Evolutionary conservation across 2,329 filamentous ascomycete species (phyloP).

Genomic region (Remersonia thermophila): DNA sequence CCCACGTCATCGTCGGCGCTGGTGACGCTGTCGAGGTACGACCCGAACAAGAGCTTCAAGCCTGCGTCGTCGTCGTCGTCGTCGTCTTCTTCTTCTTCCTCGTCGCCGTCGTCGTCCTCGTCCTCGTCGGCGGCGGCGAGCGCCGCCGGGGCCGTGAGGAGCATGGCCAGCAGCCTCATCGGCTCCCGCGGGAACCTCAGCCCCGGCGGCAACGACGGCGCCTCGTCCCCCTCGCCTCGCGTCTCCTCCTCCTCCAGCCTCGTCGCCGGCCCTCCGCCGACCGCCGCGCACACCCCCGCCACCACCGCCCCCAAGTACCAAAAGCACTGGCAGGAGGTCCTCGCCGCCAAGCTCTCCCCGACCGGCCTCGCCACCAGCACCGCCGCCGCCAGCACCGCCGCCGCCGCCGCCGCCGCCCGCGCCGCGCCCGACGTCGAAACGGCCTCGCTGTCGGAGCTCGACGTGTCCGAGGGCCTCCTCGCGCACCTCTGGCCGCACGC

Average conservation of each 20-base stretch:
- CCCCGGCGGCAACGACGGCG: constrained; percentile 13
- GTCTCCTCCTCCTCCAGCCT: constrained; percentile 9
- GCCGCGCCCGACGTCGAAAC: background rate
- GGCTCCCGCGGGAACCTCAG: constrained; percentile 9
- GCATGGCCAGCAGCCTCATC: constrained; percentile 14
- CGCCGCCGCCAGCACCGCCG: constrained; percentile 22
- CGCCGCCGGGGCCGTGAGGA: constrained; percentile 25
- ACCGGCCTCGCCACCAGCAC: constrained; percentile 34
- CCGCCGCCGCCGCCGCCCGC: background rate
- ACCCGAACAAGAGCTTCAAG: constrained; percentile 47
- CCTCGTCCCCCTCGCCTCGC: constrained; percentile 10
- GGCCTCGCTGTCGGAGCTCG: background rate
- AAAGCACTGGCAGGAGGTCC: constrained; percentile 45
- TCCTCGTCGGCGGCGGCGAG: too few relatives aligned
- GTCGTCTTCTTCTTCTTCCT: constrained; percentile 17
- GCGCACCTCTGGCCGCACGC: constrained; percentile 56
- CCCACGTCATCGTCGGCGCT: constrained; percentile 52
- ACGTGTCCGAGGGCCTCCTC: constrained; percentile 39
- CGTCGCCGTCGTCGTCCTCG: constrained; percentile 18
- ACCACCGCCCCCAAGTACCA: constrained; percentile 26
- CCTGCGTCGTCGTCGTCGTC: constrained; percentile 26
- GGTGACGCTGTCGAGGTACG: constrained; percentile 45
- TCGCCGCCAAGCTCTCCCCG: constrained; percentile 44
- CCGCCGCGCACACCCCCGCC: constrained; percentile 20
- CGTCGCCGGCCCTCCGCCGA: background rate